Percentiles rank a stretch among this genome's conserved stretches.
These are phyloP conservation scores for Cadophora sp. DNA, from an alignment of 2,329 filamentous ascomycete genomes.

Conservation along the genomic window DNA sequence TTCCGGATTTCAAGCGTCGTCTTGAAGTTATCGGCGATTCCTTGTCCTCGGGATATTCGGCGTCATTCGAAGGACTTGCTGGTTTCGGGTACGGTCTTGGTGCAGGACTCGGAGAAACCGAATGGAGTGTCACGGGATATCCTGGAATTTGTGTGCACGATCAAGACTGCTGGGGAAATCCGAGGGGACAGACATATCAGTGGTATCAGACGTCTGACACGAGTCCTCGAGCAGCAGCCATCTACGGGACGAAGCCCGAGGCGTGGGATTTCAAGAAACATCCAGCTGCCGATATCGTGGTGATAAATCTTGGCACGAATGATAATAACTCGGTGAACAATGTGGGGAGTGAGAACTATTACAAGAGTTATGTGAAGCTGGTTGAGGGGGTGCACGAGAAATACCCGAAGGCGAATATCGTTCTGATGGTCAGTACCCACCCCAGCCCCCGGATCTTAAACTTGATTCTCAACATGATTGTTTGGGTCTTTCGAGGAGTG, in stretches of 20 bases:
- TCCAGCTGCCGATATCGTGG: constrained; percentile 52
- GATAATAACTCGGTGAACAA: constrained; percentile 53
- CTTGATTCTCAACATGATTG: no score
- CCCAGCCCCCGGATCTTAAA: not conserved
- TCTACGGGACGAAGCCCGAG: constrained; percentile 50
- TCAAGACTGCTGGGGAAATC: constrained; percentile 61
- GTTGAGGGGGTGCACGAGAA: constrained; percentile 55
- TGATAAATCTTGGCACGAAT: constrained; percentile 57
- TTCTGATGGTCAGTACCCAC: constrained; percentile 49
- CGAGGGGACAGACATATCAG: constrained; percentile 58
- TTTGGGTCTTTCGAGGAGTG: no score
- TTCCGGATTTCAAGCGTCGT: constrained; percentile 47
- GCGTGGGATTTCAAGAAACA: constrained; percentile 54
- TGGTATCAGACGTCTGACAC: constrained; percentile 65
- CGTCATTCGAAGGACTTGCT: constrained; percentile 63
- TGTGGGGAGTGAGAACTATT: constrained; percentile 49
- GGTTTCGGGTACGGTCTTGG: constrained; percentile 62
- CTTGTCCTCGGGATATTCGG: constrained; percentile 62
- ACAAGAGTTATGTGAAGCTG: constrained; percentile 52
- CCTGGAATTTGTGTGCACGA: constrained; percentile 65
- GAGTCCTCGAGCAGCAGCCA: constrained; percentile 35
- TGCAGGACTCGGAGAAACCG: constrained; percentile 62
- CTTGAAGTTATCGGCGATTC: constrained; percentile 56
- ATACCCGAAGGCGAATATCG: constrained; percentile 54
- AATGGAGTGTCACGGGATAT: constrained; percentile 64